These are phyloP conservation scores for Dactylonectria macrodidyma DNA, from an alignment of 2,329 filamentous ascomycete genomes.

Conservation along the genomic window DNA sequence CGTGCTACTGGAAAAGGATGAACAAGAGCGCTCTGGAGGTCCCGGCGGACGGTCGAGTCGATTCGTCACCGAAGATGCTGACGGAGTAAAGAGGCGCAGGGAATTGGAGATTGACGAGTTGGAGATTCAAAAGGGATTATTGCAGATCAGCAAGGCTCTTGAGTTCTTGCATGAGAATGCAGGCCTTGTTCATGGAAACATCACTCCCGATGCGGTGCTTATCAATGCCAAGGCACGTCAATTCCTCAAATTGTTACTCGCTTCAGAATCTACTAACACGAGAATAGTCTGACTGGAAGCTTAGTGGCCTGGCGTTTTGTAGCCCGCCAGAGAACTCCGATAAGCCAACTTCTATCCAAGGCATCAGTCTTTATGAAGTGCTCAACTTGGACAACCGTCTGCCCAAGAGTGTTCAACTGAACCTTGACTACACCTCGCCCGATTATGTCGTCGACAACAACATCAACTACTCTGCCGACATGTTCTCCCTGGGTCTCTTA, in stretches of 20 bases:
- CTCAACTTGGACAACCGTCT: constrained; percentile 89
- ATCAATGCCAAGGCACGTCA: constrained; percentile 87
- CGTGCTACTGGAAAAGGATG: constrained; percentile 89
- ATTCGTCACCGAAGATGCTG: constrained; percentile 84
- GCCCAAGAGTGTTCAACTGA: constrained; percentile 86
- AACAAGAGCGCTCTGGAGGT: constrained; percentile 81
- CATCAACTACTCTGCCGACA: constrained; percentile 86
- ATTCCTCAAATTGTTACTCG: background rate
- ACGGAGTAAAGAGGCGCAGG: constrained; percentile 79
- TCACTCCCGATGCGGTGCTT: constrained; percentile 93
- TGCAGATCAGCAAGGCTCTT: constrained; percentile 93
- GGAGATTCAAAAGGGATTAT: constrained; percentile 95
- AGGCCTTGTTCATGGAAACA: constrained; percentile 91
- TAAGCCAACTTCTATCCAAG: constrained; percentile 81
- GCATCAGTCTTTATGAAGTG: constrained; percentile 86
- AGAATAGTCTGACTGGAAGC: constrained; percentile 92
- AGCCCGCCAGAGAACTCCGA: constrained; percentile 84
- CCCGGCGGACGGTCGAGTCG: constrained; percentile 80
- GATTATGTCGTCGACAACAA: constrained; percentile 96
- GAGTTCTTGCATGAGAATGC: constrained; percentile 98
- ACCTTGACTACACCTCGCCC: constrained; percentile 93
- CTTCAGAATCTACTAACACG: constrained; percentile 47
- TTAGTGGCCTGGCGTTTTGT: constrained; percentile 93
- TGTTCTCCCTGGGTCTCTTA: constrained; percentile 93
- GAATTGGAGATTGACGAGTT: constrained; percentile 96